Percentiles rank a stretch among this genome's conserved stretches.
Evolutionary conservation across 1,139 yeast species (phyloP).

Genomic region (Eremothecium coryli): DNA sequence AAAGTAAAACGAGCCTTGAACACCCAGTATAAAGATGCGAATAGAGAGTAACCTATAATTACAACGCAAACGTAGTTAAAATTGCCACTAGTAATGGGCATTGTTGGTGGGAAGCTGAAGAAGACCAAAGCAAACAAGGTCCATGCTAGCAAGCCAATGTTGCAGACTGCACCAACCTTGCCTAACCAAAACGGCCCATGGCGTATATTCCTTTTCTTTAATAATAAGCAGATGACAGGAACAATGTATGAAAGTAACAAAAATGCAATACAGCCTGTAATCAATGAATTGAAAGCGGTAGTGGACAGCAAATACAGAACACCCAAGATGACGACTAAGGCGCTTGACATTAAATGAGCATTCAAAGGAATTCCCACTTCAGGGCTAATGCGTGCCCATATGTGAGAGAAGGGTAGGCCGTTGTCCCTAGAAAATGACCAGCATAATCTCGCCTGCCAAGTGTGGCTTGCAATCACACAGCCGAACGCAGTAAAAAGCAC

Average conservation of each 20-base stretch:
- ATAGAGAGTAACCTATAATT: conserved; percentile 45
- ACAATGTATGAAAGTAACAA: conserved; percentile 41
- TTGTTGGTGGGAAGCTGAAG: conserved; percentile 56
- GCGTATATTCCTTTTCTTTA: conserved; percentile 49
- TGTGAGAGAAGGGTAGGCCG: conserved; percentile 42
- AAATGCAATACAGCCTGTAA: conserved; percentile 48
- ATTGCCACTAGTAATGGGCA: conserved; percentile 53
- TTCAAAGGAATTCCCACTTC: conserved; percentile 42
- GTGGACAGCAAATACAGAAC: conserved; percentile 45
- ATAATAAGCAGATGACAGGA: conserved; percentile 44
- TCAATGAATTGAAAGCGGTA: conserved; percentile 49
- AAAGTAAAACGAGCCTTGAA: conserved; percentile 35
- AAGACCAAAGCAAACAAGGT: conserved; percentile 51
- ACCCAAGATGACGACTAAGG: conserved; percentile 41
- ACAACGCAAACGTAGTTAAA: conserved; percentile 72
- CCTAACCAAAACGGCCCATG: conserved; percentile 72
- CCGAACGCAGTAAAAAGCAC: conserved; percentile 57
- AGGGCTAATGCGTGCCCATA: conserved; percentile 40
- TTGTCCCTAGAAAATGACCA: conserved; percentile 74
- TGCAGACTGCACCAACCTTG: conserved; percentile 46
- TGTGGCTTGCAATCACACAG: conserved; percentile 61
- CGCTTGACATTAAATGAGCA: conserved; percentile 46
- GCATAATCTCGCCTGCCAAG: conserved; percentile 67
- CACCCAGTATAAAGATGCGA: conserved; percentile 49
- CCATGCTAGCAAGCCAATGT: conserved; percentile 50